Conservation (phyloP, 495 filamentous ascomycete species). For the Aspergillus sclerotiicarbonarius region DNA sequence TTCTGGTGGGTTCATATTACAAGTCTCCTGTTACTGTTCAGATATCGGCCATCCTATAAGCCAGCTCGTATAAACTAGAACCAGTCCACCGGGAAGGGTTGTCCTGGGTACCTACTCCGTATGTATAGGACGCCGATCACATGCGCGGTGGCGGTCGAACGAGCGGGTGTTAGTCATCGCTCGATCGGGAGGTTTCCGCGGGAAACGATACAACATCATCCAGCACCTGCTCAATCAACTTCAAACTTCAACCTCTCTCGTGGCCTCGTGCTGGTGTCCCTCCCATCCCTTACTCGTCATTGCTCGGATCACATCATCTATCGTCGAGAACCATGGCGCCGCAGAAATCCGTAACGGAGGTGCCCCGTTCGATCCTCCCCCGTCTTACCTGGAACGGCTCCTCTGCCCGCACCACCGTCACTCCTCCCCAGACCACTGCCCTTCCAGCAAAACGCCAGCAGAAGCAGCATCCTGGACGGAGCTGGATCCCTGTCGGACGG, state of each 20-base stretch:
- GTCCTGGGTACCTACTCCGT: no score
- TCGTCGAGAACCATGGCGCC: slow-evolving; percentile 27
- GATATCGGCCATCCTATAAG: no score
- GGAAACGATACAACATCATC: background rate
- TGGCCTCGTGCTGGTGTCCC: background rate
- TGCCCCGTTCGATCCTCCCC: slow-evolving; percentile 42
- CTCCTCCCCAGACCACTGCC: slow-evolving; percentile 29
- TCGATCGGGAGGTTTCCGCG: slow-evolving; percentile 3
- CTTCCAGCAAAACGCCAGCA: slow-evolving; percentile 24
- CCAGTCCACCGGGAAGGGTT: no score
- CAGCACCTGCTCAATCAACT: background rate
- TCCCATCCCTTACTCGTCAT: background rate
- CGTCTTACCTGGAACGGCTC: slow-evolving; percentile 46
- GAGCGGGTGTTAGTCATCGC: background rate
- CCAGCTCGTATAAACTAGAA: no score
- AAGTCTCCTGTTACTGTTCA: no score
- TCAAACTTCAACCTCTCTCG: background rate
- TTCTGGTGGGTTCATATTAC: no score
- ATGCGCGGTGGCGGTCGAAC: background rate
- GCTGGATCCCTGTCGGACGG: slow-evolving; percentile 25
- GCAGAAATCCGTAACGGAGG: slow-evolving; percentile 38
- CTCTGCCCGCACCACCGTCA: slow-evolving; percentile 35
- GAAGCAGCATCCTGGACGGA: slow-evolving; percentile 23
- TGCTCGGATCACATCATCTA: background rate
- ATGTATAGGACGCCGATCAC: background rate